Evolutionary conservation across 2,329 filamentous ascomycete species (phyloP), one percentile per base, ranked within the genome.

Genomic region (Mycosphaerella sp.): DNA sequence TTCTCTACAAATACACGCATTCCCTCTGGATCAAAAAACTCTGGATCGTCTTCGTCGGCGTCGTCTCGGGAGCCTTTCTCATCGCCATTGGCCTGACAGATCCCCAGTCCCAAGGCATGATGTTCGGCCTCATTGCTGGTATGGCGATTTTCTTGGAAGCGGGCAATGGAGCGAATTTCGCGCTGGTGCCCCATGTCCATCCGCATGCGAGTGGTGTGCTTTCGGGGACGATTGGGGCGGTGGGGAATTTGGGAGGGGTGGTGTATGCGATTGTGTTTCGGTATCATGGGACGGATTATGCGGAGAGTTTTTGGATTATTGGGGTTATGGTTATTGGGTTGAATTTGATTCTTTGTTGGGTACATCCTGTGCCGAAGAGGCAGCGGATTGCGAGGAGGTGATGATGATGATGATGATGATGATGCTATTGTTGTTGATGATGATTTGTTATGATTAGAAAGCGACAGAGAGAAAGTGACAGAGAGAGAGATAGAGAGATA

Each of bases 121-220:
- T 93, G 78, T 82, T 91, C 49, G 87, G 86, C 1, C 79, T 95
- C 2, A 73, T 93, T 8, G 84, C 84, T 1, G 78, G 87, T 9
- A 78, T 89, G 72, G 87, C 86, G 1, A 76, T 95, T 64, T 95
- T 94, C 72, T 71, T 89, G 37, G 88, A 94, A 67, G 87, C 85
- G 1, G 84, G 83, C 39, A 95, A 95, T 65, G 89, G 89, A 0
- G 85, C 87, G 35, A 91, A 87, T 71, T 95, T 93, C 68, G 81
- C 87, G 0, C 77, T 95, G 7, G 84, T 95, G 16, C 89, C 89
- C 3, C 89, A 95, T 65, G 84, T 95, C 1, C 85, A 89, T 68
- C 87, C 88, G 1, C 79, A 77, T 54, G 86, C 88, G 54, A 95
- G 95, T 68, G 89, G 88, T 67, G 71, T 81, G 49, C 76, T 95